Evolutionary conservation across 768 basidiomycete genomes (phyloP).

Genomic region (Phaffia tasmanica): DNA sequence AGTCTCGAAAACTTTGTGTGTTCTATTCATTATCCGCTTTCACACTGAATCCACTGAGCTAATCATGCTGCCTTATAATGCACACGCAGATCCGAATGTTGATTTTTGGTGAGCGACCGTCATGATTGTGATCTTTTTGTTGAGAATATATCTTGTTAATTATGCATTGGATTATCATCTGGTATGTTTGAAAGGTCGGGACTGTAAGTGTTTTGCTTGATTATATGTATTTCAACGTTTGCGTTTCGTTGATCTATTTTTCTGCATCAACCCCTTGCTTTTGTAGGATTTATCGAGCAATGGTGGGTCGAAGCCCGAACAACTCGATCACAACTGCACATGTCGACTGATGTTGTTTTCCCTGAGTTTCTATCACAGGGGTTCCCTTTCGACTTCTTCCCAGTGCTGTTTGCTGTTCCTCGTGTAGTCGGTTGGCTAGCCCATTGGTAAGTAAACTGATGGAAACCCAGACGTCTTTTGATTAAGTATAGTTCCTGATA

Average conservation of each 20-base stretch:
- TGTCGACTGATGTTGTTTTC: neutral
- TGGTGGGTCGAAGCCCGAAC: conserved; percentile 47
- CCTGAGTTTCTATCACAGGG: conserved; percentile 41
- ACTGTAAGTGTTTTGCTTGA: neutral
- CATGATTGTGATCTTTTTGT: conserved; percentile 14
- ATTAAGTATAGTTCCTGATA: neutral
- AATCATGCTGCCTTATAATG: neutral
- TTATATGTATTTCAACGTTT: neutral
- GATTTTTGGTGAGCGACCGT: conserved; percentile 62
- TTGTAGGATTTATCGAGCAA: conserved; percentile 79
- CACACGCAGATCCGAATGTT: conserved; percentile 56
- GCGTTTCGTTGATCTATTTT: neutral
- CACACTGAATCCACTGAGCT: neutral
- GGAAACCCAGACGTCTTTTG: conserved; percentile 43
- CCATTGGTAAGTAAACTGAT: conserved; percentile 56
- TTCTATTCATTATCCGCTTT: too few relatives aligned
- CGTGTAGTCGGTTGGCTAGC: conserved; percentile 88
- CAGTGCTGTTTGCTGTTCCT: conserved; percentile 77
- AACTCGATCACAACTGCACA: too few relatives aligned
- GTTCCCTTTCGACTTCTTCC: conserved; percentile 71
- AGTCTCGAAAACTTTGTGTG: conserved; percentile 54
- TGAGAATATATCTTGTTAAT: too few relatives aligned
- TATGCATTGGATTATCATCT: too few relatives aligned
- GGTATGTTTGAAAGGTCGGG: too few relatives aligned
- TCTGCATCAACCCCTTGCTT: too few relatives aligned